Conservation (phyloP, 2,329 filamentous ascomycete species). For the Fusarium agapanthi region DNA sequence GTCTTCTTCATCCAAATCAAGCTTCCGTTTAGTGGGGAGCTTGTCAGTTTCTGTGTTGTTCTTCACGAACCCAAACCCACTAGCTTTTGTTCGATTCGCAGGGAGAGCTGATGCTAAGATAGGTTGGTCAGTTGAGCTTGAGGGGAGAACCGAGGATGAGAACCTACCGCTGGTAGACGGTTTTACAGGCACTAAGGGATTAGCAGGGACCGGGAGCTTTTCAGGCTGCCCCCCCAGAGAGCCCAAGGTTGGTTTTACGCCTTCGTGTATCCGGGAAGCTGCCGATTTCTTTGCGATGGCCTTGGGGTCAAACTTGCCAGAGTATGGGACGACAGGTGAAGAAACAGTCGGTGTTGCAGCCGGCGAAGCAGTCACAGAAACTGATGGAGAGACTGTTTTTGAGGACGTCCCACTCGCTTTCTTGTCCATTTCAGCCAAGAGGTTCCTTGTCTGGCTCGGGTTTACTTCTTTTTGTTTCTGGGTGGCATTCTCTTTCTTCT, state of each 20-base stretch:
- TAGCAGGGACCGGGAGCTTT: conserved; percentile 45
- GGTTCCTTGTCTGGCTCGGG: conserved; percentile 70
- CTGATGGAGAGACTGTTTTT: conserved; percentile 59
- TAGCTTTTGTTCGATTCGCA: conserved; percentile 77
- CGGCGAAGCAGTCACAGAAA: conserved; percentile 61
- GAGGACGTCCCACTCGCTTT: conserved; percentile 63
- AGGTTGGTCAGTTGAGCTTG: conserved; percentile 36
- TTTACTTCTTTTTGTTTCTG: conserved; percentile 75
- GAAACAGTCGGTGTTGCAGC: conserved; percentile 54
- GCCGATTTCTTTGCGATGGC: conserved; percentile 82
- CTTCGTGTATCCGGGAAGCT: conserved; percentile 63
- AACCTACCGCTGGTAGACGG: conserved; percentile 50
- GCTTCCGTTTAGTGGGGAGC: conserved; percentile 73
- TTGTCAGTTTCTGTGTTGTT: conserved; percentile 72
- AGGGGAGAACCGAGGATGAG: background rate
- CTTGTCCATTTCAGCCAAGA: conserved; percentile 78
- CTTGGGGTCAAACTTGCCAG: conserved; percentile 88
- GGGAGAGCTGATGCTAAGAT: conserved; percentile 62
- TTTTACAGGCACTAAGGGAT: conserved; percentile 45
- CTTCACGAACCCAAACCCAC: conserved; percentile 85
- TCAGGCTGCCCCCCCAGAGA: conserved; percentile 54
- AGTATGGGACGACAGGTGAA: conserved; percentile 68
- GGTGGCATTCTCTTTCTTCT: conserved; percentile 82
- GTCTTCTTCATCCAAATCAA: conserved; percentile 90
- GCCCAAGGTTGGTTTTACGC: conserved; percentile 60